Evolutionary conservation across 108 stramenopile genomes (phyloP), one percentile per base, ranked within the genome.

Genomic region (Aureococcus anophagefferens): DNA sequence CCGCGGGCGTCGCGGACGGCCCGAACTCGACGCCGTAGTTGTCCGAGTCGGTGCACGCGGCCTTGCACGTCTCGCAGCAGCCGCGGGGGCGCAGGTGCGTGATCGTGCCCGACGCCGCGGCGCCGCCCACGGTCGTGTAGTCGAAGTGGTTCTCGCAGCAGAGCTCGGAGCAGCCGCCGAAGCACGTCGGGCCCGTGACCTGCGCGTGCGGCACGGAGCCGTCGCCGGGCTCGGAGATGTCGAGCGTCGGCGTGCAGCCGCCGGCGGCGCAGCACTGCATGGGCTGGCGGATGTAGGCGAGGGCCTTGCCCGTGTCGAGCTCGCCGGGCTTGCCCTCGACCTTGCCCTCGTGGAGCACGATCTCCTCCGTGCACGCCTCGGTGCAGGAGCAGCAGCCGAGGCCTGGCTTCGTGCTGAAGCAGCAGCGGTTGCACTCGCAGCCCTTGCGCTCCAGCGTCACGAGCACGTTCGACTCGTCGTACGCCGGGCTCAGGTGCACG

Each of bases 91-190:
- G 44, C 1, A 63, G 51, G n/a, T 75, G 51, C 29, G 51, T 70
- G 33, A 75, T 30, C 11, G 5, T 3, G 63, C 62, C 75, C 9
- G 66, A n/a, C n/a, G n/a, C 66, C 13, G 13, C 40, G 7, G 33
- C 36, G 40, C 33, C 17, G 40, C 40, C 30, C 4, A 3, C 30
- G 68, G 46, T 68, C 25, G 40, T 51, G 29, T 46, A 30, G 35
- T 33, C 62, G 70, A 82, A 82, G 31, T 35, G 28, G 71, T 30
- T 46, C 31, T 72, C 46, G 65, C 75, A 82, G 71, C 81, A 82
- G 44, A 78, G 65, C 59, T 72, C 75, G 34, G 81, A 71, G 35
- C 81, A 82, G 68, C 78, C 81, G 45, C 81, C 78, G 68, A 76
- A 73, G 63, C 62, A 36, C 28, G 70, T 76, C 15, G 81, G 81